A percentile compares a stretch with the other conserved stretches of the same genome.
phyloP scores from a whole-genome alignment of 306 rosid genomes.

The Pyrus communis region DNA sequence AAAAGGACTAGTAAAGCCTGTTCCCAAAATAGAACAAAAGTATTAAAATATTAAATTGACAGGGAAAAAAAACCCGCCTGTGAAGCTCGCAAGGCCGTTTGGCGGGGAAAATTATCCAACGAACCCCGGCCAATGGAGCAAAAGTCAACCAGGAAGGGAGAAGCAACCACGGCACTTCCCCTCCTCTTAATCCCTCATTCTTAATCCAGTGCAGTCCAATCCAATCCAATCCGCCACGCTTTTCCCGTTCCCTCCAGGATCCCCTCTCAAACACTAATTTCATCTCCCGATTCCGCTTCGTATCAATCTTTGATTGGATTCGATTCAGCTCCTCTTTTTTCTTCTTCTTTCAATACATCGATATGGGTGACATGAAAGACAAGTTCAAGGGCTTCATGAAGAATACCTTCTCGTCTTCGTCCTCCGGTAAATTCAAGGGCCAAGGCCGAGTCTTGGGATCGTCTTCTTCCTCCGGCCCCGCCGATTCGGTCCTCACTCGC shows the following conservation, averaged over 20 bases:
- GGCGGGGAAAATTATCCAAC: constrained; percentile 4
- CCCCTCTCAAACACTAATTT: not conserved
- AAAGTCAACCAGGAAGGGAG: not conserved
- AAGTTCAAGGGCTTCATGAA: constrained; percentile 90
- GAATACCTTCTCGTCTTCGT: constrained; percentile 47
- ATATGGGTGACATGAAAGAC: constrained; percentile 80
- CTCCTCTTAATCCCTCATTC: not conserved
- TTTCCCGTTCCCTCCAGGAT: not conserved
- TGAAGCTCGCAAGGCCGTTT: not conserved
- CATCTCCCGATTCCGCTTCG: not conserved
- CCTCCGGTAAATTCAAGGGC: constrained; percentile 84
- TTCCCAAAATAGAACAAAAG: no score
- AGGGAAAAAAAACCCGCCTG: not conserved
- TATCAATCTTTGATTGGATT: not conserved
- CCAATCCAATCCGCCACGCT: not conserved
- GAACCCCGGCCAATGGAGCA: not conserved
- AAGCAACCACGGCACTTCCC: not conserved
- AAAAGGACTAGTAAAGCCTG: no score
- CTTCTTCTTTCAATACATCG: not conserved
- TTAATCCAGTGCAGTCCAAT: not conserved
- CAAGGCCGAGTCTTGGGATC: constrained; percentile 93
- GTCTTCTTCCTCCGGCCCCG: constrained; percentile 40
- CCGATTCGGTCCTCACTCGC: constrained; percentile 26
- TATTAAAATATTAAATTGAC: not conserved
- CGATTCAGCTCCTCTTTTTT: not conserved